phyloP scores from a whole-genome alignment of 1,284 basidiomycete species.

The Stygiomarasmius scandens region DNA sequence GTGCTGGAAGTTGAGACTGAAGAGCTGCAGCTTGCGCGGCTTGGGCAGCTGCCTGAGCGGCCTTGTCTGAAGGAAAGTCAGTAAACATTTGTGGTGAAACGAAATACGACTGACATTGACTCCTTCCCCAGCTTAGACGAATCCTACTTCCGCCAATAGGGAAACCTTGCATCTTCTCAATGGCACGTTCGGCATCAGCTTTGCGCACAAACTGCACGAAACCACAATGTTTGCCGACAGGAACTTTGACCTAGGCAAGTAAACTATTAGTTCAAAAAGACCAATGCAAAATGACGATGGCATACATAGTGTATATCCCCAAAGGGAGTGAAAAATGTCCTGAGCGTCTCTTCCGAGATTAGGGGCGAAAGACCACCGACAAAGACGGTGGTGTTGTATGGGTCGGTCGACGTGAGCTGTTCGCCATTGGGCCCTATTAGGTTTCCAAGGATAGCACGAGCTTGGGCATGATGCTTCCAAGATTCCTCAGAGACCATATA shows the following conservation, averaged over 20 bases:
- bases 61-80: conserved; percentile 61
- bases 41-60: conserved; percentile 83
- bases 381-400: conserved; percentile 92
- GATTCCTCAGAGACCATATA: conserved; percentile 71
- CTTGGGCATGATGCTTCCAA: conserved; percentile 81
- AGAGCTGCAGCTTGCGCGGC: conserved; percentile 75
- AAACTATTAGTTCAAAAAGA: conserved; percentile 16
- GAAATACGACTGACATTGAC: conserved; percentile 67
- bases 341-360: conserved; percentile 85
- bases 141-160: conserved; percentile 91
- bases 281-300: conserved; percentile 16
- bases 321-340: conserved; percentile 88
- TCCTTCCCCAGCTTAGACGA: conserved; percentile 90
- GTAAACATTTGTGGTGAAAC: conserved; percentile 5
- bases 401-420: conserved; percentile 82
- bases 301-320: conserved; percentile 90
- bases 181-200: conserved; percentile 88
- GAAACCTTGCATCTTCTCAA: conserved; percentile 96
- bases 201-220: conserved; percentile 95
- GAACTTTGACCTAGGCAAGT: conserved; percentile 81
- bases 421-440: conserved; percentile 83
- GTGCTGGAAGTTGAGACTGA: conserved; percentile 41
- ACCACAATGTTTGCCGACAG: conserved; percentile 92
- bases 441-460: conserved; percentile 76
- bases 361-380: conserved; percentile 86